These are phyloP conservation scores for Persicaria maculosa DNA, from an alignment of 148 eudicot species.

Conservation along the genomic window DNA sequence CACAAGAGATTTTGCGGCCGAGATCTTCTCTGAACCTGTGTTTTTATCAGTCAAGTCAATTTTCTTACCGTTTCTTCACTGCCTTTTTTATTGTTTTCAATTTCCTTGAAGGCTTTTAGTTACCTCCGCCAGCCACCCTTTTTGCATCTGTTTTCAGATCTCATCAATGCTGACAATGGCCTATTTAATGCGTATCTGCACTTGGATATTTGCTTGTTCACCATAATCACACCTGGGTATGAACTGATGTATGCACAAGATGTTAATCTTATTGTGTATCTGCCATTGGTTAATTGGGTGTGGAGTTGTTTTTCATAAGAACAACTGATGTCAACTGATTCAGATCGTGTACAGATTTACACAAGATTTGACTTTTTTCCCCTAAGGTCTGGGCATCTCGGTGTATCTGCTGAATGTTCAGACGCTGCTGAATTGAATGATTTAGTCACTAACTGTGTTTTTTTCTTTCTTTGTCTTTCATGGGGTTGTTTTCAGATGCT, in stretches of 20 bases:
- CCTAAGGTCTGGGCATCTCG: neutral
- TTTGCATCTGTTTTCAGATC: neutral
- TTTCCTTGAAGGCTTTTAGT: neutral
- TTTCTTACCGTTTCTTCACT: neutral
- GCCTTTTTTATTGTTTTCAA: neutral
- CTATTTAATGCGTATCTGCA: neutral
- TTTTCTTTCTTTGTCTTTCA: neutral
- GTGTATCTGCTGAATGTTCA: neutral
- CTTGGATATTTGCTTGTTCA: neutral
- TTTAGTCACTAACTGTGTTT: neutral
- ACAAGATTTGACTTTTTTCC: neutral
- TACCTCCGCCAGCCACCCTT: conserved; percentile 1
- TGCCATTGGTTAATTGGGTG: no score
- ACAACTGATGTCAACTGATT: no score
- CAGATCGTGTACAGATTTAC: neutral
- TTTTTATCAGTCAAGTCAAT: conserved; percentile 4
- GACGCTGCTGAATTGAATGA: neutral
- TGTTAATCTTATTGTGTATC: no score
- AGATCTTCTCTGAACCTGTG: neutral
- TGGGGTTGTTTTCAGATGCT: conserved; percentile 52
- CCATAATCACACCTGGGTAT: neutral
- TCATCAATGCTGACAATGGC: neutral
- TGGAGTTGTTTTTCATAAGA: no score
- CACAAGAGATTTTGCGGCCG: neutral
- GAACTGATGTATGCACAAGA: neutral